Percentiles rank a stretch among this genome's conserved stretches.
Conservation (phyloP, 345 rosid genomes). For the Eucalyptus guilfoylei region DNA sequence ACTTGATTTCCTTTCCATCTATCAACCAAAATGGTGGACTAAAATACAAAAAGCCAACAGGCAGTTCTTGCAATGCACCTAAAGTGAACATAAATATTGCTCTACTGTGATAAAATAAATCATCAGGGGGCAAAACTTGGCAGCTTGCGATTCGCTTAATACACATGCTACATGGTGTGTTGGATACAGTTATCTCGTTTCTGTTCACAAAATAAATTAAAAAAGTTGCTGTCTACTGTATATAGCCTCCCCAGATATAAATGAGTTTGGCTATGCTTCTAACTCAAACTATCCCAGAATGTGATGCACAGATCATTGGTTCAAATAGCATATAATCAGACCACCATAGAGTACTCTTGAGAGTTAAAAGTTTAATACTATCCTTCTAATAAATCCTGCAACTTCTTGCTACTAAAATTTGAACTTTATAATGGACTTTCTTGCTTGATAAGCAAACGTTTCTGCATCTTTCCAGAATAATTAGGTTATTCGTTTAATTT, state of each 20-base stretch:
- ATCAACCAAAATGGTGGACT: background rate
- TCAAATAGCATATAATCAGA: background rate
- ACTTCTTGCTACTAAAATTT: background rate
- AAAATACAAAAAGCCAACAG: background rate
- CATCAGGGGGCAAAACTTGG: background rate
- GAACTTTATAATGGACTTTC: background rate
- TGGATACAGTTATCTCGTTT: background rate
- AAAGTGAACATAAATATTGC: background rate
- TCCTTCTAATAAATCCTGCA: background rate
- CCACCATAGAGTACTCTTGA: background rate
- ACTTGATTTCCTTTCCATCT: background rate
- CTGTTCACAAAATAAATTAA: background rate
- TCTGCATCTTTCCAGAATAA: background rate
- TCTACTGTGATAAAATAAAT: background rate
- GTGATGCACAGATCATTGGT: background rate
- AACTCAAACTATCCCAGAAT: background rate
- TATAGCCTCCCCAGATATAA: background rate
- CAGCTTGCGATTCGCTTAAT: background rate
- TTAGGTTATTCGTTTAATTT: background rate
- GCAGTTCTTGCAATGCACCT: background rate
- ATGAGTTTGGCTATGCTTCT: background rate
- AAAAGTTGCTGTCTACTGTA: background rate
- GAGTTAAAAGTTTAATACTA: background rate
- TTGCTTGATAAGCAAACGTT: background rate
- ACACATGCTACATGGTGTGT: background rate